Evolutionary conservation across 495 filamentous ascomycete species (phyloP).

Genomic region (Penicillium argentinense): DNA sequence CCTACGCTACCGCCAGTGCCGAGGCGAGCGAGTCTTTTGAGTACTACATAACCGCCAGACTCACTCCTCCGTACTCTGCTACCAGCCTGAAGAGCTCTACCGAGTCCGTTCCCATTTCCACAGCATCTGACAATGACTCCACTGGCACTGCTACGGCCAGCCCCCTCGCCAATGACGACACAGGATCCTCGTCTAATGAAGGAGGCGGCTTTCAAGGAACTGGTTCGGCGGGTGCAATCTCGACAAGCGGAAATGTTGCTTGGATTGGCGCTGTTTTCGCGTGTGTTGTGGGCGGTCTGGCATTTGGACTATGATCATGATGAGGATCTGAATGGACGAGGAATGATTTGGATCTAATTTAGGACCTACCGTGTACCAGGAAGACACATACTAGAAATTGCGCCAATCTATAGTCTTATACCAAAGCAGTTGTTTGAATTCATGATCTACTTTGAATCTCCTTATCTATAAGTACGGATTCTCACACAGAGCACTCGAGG

Average conservation of each 20-base stretch:
- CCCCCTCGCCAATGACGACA: neutral
- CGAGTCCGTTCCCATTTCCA: conserved; percentile 6
- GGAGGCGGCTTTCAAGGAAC: neutral
- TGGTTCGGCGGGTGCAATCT: neutral
- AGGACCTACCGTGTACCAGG: too few species aligned
- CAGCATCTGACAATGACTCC: neutral
- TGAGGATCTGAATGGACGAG: too few species aligned
- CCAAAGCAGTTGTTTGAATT: too few species aligned
- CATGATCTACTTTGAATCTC: too few species aligned
- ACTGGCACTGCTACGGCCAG: neutral
- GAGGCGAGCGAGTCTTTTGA: conserved; percentile 11
- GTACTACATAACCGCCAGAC: neutral
- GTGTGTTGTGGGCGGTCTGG: conserved; percentile 16
- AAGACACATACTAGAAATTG: too few species aligned
- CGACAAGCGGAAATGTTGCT: neutral
- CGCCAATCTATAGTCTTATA: too few species aligned
- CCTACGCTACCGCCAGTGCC: conserved; percentile 9
- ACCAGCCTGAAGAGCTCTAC: conserved; percentile 18
- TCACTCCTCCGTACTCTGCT: conserved; percentile 14
- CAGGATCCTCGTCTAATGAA: neutral
- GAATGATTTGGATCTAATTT: too few species aligned
- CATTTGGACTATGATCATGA: conserved; percentile 24
- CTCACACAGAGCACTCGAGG: too few species aligned
- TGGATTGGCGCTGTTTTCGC: conserved; percentile 6
- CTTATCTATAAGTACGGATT: too few species aligned